These are phyloP conservation scores for Mycena galopus DNA, from an alignment of 768 basidiomycete genomes.

Conservation along the genomic window DNA sequence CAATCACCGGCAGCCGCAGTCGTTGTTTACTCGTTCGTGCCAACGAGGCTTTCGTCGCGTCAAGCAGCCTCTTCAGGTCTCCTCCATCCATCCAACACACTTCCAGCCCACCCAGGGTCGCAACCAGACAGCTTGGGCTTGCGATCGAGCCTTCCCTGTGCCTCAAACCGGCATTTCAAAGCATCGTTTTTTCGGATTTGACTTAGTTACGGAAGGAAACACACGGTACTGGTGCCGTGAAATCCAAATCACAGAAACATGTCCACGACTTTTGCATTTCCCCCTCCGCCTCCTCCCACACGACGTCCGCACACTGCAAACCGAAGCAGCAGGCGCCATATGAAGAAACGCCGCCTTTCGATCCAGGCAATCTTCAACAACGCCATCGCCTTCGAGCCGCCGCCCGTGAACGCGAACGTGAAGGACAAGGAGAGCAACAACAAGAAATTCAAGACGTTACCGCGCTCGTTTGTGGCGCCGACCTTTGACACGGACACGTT, in stretches of 20 bases:
- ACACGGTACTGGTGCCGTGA: background rate
- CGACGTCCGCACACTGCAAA: background rate
- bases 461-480: constrained; percentile 39
- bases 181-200: background rate
- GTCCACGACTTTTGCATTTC: background rate
- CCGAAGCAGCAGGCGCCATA: background rate
- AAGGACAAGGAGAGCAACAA: too few relatives aligned
- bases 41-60: too few relatives aligned
- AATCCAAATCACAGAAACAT: background rate
- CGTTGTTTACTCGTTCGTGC: too few relatives aligned
- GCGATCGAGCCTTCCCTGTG: too few relatives aligned
- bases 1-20: too few relatives aligned
- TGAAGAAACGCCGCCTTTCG: constrained; percentile 35
- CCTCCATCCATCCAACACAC: too few relatives aligned
- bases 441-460: constrained; percentile 42
- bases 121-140: too few relatives aligned
- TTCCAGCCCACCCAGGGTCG: too few relatives aligned
- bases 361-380: constrained; percentile 28
- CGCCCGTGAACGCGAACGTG: too few relatives aligned
- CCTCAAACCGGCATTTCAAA: background rate
- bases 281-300: background rate
- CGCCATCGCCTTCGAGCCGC: constrained; percentile 7
- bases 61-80: too few relatives aligned
- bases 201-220: background rate
- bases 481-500: constrained; percentile 33